Percentiles rank a stretch among this genome's conserved stretches.
Conservation (phyloP, 345 rosid species). For the Linum tenue region DNA sequence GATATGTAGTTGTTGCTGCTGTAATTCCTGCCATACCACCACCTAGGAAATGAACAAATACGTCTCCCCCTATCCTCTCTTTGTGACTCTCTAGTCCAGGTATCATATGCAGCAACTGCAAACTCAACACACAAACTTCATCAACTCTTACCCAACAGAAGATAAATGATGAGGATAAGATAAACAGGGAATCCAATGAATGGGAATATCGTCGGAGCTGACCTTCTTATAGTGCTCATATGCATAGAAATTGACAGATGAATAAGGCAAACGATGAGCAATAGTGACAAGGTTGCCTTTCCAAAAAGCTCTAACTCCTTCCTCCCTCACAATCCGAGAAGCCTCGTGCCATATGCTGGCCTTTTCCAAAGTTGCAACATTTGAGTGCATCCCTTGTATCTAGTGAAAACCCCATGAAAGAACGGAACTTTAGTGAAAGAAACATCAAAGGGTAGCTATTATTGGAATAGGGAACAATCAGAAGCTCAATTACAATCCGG, state of each 20-base stretch:
- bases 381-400: slow-evolving; percentile 98
- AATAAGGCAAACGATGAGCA: slow-evolving; percentile 86
- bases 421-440: too few species aligned
- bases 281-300: slow-evolving; percentile 88
- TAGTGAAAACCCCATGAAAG: slow-evolving; percentile 15
- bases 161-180: background rate
- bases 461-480: too few species aligned
- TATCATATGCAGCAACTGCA: slow-evolving; percentile 51
- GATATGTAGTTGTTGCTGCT: slow-evolving; percentile 85
- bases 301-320: slow-evolving; percentile 95
- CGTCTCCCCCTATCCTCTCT: slow-evolving; percentile 28
- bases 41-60: slow-evolving; percentile 54
- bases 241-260: slow-evolving; percentile 71
- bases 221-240: slow-evolving; percentile 70
- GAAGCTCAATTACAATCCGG: background rate
- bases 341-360: slow-evolving; percentile 76
- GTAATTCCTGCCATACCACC: slow-evolving; percentile 96
- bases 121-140: slow-evolving; percentile 5
- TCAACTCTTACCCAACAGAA: background rate
- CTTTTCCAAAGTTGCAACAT: slow-evolving; percentile 49
- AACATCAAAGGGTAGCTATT: too few species aligned
- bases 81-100: slow-evolving; percentile 29
- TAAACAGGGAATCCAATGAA: background rate
- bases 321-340: slow-evolving; percentile 67
- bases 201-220: slow-evolving; percentile 14